Evolutionary conservation across 1,284 basidiomycete species (phyloP), one percentile per base, ranked within the genome.

Genomic region (Garcileccinum viscosum): DNA sequence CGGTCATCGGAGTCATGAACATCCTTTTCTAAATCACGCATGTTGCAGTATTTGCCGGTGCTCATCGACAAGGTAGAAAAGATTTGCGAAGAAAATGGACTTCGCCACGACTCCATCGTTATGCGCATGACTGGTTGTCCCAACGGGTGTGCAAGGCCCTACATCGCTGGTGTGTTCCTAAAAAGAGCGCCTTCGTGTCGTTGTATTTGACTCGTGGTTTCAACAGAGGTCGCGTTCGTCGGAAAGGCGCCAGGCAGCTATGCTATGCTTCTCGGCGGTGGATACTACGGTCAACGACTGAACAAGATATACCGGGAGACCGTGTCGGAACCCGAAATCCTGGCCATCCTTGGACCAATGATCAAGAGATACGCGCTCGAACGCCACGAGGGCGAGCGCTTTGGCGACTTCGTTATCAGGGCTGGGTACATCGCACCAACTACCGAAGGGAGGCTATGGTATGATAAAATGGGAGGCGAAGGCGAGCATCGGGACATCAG

Each of bases 41-140:
- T 15, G 24, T 59, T 61, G 67, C 72, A 95, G 90, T 99, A 98
- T 82, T 86, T 99, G n/a, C 98, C 98, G 12, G 76, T 97, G 32
- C 90, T 99, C 61, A 88, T 99, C 72, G 94, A 95, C 84, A 99
- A 99, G 84, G 92, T 99, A 33, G 98, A 99, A 85, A 90, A 91
- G 82, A 93, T 99, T 38, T 95, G 95, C 78, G 96, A 99, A 80
- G 93, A 96, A 78, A 93, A 92, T 74, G 97, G 97, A 33, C 85
- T 99, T 61, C 89, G 95, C 66, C 93, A 96, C 79, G 96, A 98
- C 80, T 93, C 95, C 3, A 97, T 99, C 73, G 91, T 98, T 68
- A 98, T 99, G 95, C 90, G 97, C 69, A 99, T 99, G 97, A 97
- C 95, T 22, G 95, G 96, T 53, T 97, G 96, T 79, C 96, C 96